Base-by-base conservation (phyloP, 2,329 filamentous ascomycete genomes). In the Trichothecium sympodiale region DNA sequence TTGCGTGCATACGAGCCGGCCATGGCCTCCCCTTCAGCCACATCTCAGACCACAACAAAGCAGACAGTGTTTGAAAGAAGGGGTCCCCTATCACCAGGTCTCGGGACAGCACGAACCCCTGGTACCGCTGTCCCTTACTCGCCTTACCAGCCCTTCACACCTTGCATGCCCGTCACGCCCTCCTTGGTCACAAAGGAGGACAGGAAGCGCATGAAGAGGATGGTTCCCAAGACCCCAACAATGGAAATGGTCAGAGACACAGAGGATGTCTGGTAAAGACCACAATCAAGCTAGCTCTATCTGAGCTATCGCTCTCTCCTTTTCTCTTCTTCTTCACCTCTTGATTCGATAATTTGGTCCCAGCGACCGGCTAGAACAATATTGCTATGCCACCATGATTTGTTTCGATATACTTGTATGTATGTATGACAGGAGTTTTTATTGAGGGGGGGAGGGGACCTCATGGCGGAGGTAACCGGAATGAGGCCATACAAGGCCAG, bases 111-210 rank as follows among this genome's bases (percentile, higher is more conserved):
- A 17, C 71, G 70, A 31, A 80, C 76, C 3, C 83, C 81, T 0
- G 72, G 64, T 53, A 76, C 70, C 2, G 74, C 71, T 4, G 71
- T 78, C 16, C 83, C 83, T 2, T 88, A 88, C 55, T 77, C 74
- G 37, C 81, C 83, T 0, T 89, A 88, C 46, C 83, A 88, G 62
- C 83, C 83, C 1, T 83, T 79, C 52, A 82, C 79, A 6, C 81
- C 83, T 2, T 65, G 83, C 33, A 70, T 86, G 34, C 83, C 83
- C 2, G 74, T 88, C 33, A 87, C 83, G 20, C 82, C 83, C n/a
- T 75, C 74, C 15, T 59, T 89, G 32, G 76, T 84, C 13, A 84
- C 77, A 17, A 75, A 69, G 55, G 71, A 74, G 42, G 82, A 88
- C 50, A 62, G 81, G 18, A 85, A 80, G 67, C 65, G 71, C 52